phyloP scores from a whole-genome alignment of 2,329 filamentous ascomycete genomes.

The Coniochaeta sp. region DNA sequence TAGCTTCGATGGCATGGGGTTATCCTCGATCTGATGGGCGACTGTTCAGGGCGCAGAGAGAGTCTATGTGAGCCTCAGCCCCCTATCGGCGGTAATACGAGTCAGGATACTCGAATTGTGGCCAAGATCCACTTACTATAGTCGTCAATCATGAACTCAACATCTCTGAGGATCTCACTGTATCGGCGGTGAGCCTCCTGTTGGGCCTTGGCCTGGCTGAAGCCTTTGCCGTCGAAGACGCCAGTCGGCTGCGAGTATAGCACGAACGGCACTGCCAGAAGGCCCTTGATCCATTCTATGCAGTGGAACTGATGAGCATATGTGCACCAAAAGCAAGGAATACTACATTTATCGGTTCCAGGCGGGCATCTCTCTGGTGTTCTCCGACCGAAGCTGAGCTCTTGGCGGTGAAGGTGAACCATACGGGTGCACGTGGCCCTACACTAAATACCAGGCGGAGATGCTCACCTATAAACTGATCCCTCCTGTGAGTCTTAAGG shows the following conservation, averaged over 20 bases:
- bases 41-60: conserved; percentile 38
- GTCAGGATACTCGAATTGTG: neutral
- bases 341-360: neutral
- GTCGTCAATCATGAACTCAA: conserved; percentile 85
- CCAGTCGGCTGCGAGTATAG: conserved; percentile 92
- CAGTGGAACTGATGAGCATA: neutral
- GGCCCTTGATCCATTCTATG: conserved; percentile 89
- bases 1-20: conserved; percentile 73
- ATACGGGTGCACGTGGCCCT: neutral
- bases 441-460: conserved; percentile 7
- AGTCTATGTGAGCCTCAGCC: neutral
- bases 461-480: conserved; percentile 70
- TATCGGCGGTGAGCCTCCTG: conserved; percentile 79
- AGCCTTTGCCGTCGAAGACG: conserved; percentile 63
- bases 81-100: neutral
- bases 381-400: too few relatives aligned
- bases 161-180: conserved; percentile 89
- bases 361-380: neutral
- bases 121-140: conserved; percentile 54
- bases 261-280: conserved; percentile 92
- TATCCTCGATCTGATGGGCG: conserved; percentile 57
- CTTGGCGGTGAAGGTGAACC: neutral
- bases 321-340: neutral
- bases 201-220: conserved; percentile 63
- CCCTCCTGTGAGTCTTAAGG: conserved; percentile 76